Percentiles rank a stretch among this genome's conserved stretches.
Conservation (phyloP, 2,329 filamentous ascomycete genomes). For the Microsporum ferrugineum region DNA sequence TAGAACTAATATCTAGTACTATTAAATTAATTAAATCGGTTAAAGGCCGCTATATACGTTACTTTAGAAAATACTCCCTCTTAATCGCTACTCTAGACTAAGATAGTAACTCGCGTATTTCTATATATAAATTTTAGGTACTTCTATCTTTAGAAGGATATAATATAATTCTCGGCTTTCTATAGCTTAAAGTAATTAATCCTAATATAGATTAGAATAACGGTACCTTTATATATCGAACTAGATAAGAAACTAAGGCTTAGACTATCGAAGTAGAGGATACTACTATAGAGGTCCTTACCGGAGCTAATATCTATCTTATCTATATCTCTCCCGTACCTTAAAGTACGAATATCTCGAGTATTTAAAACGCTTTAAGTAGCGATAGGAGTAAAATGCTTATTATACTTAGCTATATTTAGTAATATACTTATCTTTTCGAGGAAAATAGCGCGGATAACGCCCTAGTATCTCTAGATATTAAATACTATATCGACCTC, state of each 20-base stretch:
- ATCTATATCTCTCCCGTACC: neutral
- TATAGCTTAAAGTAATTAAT: neutral
- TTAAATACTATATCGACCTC: neutral
- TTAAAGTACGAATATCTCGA: neutral
- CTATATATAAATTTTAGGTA: neutral
- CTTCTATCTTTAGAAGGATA: neutral
- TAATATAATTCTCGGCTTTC: neutral
- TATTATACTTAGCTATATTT: neutral
- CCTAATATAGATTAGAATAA: neutral
- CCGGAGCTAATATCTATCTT: neutral
- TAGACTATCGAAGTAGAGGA: neutral
- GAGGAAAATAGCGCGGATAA: neutral
- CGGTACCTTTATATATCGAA: neutral
- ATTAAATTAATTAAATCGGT: neutral
- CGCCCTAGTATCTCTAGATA: neutral
- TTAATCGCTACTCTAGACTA: neutral
- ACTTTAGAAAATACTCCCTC: neutral
- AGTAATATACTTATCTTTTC: neutral
- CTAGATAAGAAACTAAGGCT: neutral
- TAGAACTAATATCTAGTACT: neutral
- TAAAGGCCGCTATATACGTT: neutral
- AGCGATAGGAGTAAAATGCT: neutral
- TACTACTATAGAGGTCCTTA: neutral
- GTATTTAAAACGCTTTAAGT: neutral
- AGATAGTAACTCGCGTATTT: neutral